Base-by-base conservation (phyloP, 768 basidiomycete species). In the Auricularia sp. region DNA sequence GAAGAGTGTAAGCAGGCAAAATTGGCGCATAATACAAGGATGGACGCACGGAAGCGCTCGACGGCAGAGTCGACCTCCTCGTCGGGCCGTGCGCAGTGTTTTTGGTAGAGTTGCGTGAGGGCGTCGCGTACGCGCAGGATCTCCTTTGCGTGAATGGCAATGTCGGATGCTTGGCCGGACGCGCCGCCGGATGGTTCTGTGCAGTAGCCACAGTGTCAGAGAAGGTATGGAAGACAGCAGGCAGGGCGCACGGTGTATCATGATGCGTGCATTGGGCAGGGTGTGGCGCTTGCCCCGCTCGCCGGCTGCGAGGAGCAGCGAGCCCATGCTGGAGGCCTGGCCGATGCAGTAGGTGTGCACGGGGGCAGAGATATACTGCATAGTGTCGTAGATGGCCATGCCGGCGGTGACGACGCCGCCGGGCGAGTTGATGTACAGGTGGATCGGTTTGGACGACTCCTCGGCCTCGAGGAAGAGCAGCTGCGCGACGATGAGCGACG, bases 321-420 rank as follows among this genome's bases (percentile, higher is more conserved):
- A 95, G 7, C 94, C 96, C 96, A 98, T 98, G 33, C 91, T 94
- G 65, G 92, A 92, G 34, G 96, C 96, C 75, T 95, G 87, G 29
- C 96, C 95, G 66, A 98, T 83, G 73, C 94, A 94, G 77, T 97
- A 98, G 1, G 96, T 98, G 73, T 97, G 94, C 67, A 98, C 95
- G 1, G 95, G 93, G 58, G 92, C 88, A 13, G 90, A 89, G 69
- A 98, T 90, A 75, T 97, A 98, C 89, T 92, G 72, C 66, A 68
- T 47, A 71, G 96, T 98, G 72, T 98, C 96, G 77, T 98, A 98
- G 61, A 98, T 96, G 18, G 95, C 96, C 66, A 98, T 79, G 8
- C 96, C 96, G 61, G 94, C 93, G 0, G 95, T 96, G 45, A 98
- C 96, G 71, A 90, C 91, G 36, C 96, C 96, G 2, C 96, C 96